Conservation (phyloP, 352 stramenopile species). For the Globisporangium carolinianum region DNA sequence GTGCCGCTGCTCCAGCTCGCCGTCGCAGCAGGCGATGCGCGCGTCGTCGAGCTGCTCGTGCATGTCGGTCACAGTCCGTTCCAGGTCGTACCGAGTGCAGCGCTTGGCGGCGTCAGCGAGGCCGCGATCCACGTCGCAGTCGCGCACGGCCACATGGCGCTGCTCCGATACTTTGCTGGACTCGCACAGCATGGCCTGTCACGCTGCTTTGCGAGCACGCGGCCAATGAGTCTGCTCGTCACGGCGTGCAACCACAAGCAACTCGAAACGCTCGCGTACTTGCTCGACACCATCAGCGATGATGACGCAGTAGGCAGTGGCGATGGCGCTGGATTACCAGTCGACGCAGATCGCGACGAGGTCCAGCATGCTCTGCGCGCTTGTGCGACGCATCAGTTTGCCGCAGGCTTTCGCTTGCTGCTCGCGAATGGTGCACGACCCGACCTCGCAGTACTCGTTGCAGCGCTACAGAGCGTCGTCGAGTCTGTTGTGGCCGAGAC, state of each 20-base stretch:
- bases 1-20: constrained; percentile 35
- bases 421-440: constrained; percentile 22
- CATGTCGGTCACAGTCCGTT: constrained; percentile 42
- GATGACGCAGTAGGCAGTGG: constrained; percentile 5
- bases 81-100: constrained; percentile 2
- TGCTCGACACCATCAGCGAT: constrained; percentile 15
- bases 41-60: constrained; percentile 27
- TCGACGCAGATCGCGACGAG: constrained; percentile 26
- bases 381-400: constrained; percentile 30
- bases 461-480: constrained; percentile 23
- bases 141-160: constrained; percentile 32
- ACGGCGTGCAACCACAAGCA: constrained; percentile 29
- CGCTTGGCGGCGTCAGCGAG: constrained; percentile 14
- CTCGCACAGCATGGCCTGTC: constrained; percentile 41
- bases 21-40: constrained; percentile 26
- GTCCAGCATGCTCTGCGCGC: constrained; percentile 30
- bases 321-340: constrained; percentile 31
- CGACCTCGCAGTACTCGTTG: constrained; percentile 26
- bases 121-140: constrained; percentile 49
- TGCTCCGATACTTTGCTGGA: constrained; percentile 31
- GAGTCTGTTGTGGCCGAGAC: neutral
- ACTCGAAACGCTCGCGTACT: constrained; percentile 25
- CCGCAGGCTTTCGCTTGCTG: constrained; percentile 33
- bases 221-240: constrained; percentile 37
- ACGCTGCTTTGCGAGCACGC: constrained; percentile 29